A percentile compares a stretch with the other conserved stretches of the same genome.
Evolutionary conservation across 1,139 yeast species (phyloP).

Genomic region (Suhomyces taliae): DNA sequence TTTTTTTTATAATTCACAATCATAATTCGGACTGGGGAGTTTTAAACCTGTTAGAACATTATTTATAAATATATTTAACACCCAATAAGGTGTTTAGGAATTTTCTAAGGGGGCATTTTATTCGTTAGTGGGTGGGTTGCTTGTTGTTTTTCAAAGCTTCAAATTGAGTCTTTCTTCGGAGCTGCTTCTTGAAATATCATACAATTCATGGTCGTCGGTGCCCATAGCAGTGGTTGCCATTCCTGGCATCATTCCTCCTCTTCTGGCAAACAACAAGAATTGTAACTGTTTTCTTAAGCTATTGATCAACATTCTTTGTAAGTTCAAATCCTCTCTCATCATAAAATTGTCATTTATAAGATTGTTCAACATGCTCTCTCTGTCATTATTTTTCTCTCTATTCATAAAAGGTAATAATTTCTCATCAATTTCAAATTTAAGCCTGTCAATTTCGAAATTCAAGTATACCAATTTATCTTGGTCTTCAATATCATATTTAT

Average conservation of each 20-base stretch:
- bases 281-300: slow-evolving; percentile 54
- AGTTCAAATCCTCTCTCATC: slow-evolving; percentile 50
- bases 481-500: slow-evolving; percentile 25
- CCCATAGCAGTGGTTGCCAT: slow-evolving; percentile 1
- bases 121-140: not conserved
- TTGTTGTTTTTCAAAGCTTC: slow-evolving; percentile 19
- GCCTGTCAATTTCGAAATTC: slow-evolving; percentile 40
- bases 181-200: slow-evolving; percentile 28
- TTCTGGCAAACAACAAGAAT: slow-evolving; percentile 44
- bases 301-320: slow-evolving; percentile 46
- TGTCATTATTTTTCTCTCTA: slow-evolving; percentile 27
- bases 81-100: no score
- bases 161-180: slow-evolving; percentile 42
- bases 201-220: slow-evolving; percentile 13
- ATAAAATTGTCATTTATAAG: slow-evolving; percentile 45
- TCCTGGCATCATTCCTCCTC: slow-evolving; percentile 12
- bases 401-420: slow-evolving; percentile 40
- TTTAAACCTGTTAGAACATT: no score
- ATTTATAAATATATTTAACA: no score
- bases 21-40: no score
- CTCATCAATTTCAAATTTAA: slow-evolving; percentile 45
- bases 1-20: no score
- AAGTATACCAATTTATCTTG: slow-evolving; percentile 37
- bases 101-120: not conserved
- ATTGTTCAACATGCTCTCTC: slow-evolving; percentile 38